phyloP scores from a whole-genome alignment of 2,329 filamentous ascomycete species.

The Pseudogymnoascus sp. region DNA sequence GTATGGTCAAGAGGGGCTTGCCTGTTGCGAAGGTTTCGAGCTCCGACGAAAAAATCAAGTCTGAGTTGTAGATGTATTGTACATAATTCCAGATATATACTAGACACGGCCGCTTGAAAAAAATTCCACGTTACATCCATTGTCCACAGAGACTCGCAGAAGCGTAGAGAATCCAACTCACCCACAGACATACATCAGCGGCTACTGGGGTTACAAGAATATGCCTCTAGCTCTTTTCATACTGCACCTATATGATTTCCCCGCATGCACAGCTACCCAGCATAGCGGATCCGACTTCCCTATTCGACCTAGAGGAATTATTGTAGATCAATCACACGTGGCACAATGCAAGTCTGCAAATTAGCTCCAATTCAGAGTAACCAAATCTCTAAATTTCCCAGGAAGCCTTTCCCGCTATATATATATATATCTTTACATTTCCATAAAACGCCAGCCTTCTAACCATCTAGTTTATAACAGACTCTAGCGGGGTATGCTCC shows the following conservation, averaged over 20 bases:
- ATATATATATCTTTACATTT: neutral
- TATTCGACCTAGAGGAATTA: neutral
- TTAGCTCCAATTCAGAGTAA: neutral
- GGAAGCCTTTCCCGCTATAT: neutral
- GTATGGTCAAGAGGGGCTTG: conserved; percentile 55
- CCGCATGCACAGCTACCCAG: neutral
- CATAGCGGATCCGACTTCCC: neutral
- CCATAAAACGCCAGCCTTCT: neutral
- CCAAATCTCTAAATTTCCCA: neutral
- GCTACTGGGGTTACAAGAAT: neutral
- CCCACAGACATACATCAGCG: neutral
- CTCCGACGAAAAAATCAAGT: neutral
- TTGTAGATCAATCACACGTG: too few relatives aligned
- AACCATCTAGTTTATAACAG: neutral
- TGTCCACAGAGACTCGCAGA: neutral
- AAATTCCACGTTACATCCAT: neutral
- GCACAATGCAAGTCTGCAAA: neutral
- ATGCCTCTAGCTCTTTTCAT: neutral
- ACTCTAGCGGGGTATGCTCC: neutral
- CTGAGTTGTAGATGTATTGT: neutral
- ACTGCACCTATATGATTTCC: neutral
- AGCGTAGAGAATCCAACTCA: neutral
- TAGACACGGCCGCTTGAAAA: neutral
- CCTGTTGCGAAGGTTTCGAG: neutral
- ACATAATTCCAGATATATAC: neutral